Conservation (phyloP, 441 rosid genomes). For the Omphalea diandra region DNA sequence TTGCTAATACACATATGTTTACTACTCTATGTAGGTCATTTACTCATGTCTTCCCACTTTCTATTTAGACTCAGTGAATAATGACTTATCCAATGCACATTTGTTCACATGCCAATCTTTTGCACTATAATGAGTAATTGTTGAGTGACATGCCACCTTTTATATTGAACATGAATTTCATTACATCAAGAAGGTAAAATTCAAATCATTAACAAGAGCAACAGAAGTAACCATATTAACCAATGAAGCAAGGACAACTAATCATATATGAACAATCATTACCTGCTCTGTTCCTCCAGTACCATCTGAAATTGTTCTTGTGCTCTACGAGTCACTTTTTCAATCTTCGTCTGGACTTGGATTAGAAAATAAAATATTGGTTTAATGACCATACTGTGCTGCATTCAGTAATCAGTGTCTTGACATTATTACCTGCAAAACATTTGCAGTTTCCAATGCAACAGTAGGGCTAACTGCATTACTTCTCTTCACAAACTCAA, state of each 20-base stretch:
- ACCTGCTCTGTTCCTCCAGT: constrained; percentile 98
- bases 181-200: background rate
- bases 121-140: background rate
- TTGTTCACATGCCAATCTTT: background rate
- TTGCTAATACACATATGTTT: background rate
- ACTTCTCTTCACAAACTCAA: constrained; percentile 95
- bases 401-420: constrained; percentile 7
- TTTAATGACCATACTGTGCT: background rate
- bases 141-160: background rate
- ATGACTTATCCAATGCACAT: background rate
- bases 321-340: constrained; percentile 96
- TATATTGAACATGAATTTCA: background rate
- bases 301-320: constrained; percentile 98
- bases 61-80: background rate
- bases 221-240: background rate
- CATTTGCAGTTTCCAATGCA: constrained; percentile 97
- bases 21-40: background rate
- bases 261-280: constrained; percentile 18
- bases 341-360: constrained; percentile 72
- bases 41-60: background rate
- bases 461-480: constrained; percentile 94
- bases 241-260: constrained; percentile 12
- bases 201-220: too few species aligned
- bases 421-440: constrained; percentile 79
- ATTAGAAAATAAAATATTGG: constrained; percentile 22